phyloP scores from a whole-genome alignment of 371 early-diverging fungal species.

The Mortierella polycephala region DNA sequence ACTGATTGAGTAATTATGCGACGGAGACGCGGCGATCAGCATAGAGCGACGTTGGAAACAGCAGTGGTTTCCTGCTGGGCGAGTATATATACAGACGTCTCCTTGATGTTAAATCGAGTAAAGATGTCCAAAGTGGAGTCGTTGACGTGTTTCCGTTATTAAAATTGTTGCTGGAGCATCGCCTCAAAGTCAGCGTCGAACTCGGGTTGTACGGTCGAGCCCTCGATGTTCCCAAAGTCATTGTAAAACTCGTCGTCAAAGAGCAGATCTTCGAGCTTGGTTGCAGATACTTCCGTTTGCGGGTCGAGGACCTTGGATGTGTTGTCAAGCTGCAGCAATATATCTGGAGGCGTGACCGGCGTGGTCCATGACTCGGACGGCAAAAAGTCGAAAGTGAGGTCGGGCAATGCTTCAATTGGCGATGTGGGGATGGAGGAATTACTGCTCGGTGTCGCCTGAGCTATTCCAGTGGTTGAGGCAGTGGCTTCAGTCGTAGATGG shows the following conservation, averaged over 20 bases:
- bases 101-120: no score
- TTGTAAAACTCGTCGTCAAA: conserved; percentile 27
- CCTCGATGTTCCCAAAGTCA: conserved; percentile 10
- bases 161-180: conserved; percentile 19
- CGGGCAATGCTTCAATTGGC: conserved; percentile 12
- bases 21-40: no score
- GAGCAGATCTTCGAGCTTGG: conserved; percentile 19
- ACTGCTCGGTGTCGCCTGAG: not conserved
- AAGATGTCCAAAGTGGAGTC: no score
- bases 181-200: conserved; percentile 31
- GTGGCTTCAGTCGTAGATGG: not conserved
- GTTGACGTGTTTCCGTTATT: not conserved
- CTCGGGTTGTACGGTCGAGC: not conserved
- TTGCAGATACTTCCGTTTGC: not conserved
- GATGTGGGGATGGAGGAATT: conserved; percentile 1
- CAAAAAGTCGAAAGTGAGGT: conserved; percentile 30
- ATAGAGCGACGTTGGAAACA: no score
- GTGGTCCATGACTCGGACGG: conserved; percentile 25
- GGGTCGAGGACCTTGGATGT: not conserved
- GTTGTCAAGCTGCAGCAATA: not conserved
- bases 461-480: not conserved
- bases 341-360: conserved; percentile 43
- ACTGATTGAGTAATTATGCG: no score
- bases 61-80: no score
- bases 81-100: no score